Conservation (phyloP, 768 basidiomycete species). For the Russula brevipes region DNA sequence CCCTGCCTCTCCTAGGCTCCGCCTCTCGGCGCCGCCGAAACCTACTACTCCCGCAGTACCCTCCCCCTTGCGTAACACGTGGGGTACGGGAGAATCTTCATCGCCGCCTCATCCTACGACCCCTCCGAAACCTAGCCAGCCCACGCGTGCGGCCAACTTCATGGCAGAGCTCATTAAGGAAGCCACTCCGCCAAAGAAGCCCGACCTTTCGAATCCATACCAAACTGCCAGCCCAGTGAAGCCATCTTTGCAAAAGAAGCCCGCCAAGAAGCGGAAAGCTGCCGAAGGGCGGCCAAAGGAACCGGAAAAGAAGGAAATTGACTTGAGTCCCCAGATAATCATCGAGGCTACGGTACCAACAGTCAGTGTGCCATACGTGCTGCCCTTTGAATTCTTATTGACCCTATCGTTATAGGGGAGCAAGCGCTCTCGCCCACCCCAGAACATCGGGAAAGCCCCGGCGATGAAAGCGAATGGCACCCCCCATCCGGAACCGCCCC, state of each 20-base stretch:
- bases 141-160: slow-evolving; percentile 62
- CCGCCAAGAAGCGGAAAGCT: slow-evolving; percentile 29
- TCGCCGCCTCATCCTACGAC: slow-evolving; percentile 32
- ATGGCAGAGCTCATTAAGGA: slow-evolving; percentile 70
- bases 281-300: slow-evolving; percentile 26
- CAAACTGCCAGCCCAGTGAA: slow-evolving; percentile 67
- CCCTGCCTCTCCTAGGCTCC: slow-evolving; percentile 26
- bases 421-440: slow-evolving; percentile 71
- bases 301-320: slow-evolving; percentile 27
- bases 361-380: slow-evolving; percentile 39
- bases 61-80: slow-evolving; percentile 71
- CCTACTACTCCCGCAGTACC: slow-evolving; percentile 60
- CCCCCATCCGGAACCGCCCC: slow-evolving; percentile 21
- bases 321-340: slow-evolving; percentile 55
- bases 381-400: not conserved
- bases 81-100: slow-evolving; percentile 44
- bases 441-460: slow-evolving; percentile 42
- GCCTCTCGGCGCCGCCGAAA: slow-evolving; percentile 35
- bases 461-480: slow-evolving; percentile 22
- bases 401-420: slow-evolving; percentile 49
- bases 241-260: slow-evolving; percentile 30
- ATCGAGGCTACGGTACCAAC: slow-evolving; percentile 74
- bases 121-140: slow-evolving; percentile 34
- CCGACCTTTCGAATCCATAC: slow-evolving; percentile 74
- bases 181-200: slow-evolving; percentile 54